Evolutionary conservation across 2,329 filamentous ascomycete genomes (phyloP).

Genomic region (Nemania bipapillata): DNA sequence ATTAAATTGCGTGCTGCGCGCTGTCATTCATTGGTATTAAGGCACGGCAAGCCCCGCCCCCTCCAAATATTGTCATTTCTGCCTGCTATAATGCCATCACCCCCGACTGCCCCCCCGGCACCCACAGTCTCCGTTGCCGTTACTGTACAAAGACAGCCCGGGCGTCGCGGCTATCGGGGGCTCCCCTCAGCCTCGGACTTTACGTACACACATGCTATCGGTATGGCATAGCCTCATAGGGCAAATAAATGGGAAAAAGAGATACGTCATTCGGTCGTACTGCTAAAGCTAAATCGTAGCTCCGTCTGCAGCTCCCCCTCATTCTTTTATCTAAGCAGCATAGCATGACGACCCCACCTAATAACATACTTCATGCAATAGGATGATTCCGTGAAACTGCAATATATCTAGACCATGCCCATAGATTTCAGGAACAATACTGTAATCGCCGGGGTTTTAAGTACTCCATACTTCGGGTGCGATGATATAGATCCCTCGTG

Average conservation of each 20-base stretch:
- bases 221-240: neutral
- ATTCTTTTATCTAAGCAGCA: neutral
- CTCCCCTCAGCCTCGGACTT: conserved; percentile 4
- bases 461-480: neutral
- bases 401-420: neutral
- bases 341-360: neutral
- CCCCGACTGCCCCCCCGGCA: conserved; percentile 35
- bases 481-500: neutral
- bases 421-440: neutral
- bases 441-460: neutral
- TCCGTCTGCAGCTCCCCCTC: neutral
- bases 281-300: neutral
- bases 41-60: conserved; percentile 22
- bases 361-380: neutral
- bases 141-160: conserved; percentile 13
- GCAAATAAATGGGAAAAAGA: neutral
- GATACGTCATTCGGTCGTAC: neutral
- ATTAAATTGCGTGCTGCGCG: conserved; percentile 52
- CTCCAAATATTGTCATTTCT: conserved; percentile 51
- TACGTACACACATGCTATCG: neutral
- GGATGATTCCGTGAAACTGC: neutral
- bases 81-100: conserved; percentile 48
- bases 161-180: conserved; percentile 35
- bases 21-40: conserved; percentile 47
- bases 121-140: conserved; percentile 29